Evolutionary conservation across 768 basidiomycete species (phyloP), one percentile per base, ranked within the genome.

Genomic region (Calvatia gigantea): DNA sequence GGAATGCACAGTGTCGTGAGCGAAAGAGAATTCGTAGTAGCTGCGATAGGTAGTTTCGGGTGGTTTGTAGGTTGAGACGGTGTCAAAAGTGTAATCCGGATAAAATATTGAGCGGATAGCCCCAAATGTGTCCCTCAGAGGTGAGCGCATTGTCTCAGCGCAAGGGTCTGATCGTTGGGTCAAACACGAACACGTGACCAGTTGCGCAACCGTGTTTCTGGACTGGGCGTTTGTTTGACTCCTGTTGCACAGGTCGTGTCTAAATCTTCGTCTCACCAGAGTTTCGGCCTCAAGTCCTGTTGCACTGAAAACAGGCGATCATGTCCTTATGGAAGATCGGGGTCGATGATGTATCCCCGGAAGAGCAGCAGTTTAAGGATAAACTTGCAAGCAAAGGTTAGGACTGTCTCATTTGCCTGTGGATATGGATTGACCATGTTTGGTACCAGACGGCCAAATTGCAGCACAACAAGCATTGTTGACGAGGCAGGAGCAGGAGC

Each of bases 1-100:
- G n/a, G 89, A 86, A 58, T 92, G 91, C 94, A 97, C 97, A 3
- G 94, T 96, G 29, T 93, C 95, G 71, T 95, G 84, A 35, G 87
- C 87, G 65, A 91, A 91, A 0, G 86, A 91, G 67, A 86, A 90
- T 63, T 90, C 85, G 67, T 86, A 83, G 67, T 91, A 89, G 47
- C 54, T 56, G 38, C 52, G 19, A 27, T 14, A 15, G 12, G 17
- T 11, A 23, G 28, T 32, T 32, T n/a, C n/a, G n/a, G n/a, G n/a
- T n/a, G n/a, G 45, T 3, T 11, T 35, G 19, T 17, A 4, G 44
- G 44, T 28, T 17, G 42, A 1, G 53, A 45, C 38, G 25, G 44
- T 19, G 35, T 38, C 33, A n/a, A 29, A 46, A 17, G 33, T 37
- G 37, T n/a, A n/a, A n/a, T n/a, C n/a, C n/a, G n/a, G n/a, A n/a